Evolutionary conservation across 768 basidiomycete genomes (phyloP).

Genomic region (Russula sp.): DNA sequence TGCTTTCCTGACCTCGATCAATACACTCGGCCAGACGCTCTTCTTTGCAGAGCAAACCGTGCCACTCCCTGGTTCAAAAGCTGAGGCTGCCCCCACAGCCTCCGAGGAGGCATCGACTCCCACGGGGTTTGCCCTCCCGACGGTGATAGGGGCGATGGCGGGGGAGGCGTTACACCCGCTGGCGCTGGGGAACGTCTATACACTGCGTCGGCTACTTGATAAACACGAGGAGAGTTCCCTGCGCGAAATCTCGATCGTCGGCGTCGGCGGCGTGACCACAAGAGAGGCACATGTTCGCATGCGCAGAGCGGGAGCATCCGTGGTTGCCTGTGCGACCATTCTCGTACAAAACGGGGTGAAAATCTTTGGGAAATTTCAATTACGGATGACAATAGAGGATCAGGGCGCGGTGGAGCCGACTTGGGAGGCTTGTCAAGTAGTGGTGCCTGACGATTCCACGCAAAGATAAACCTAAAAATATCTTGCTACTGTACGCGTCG

Average conservation of each 20-base stretch:
- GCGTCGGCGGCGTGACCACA: conserved; percentile 78
- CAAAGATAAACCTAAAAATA: not conserved
- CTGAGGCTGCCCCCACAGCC: not conserved
- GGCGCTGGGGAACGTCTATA: conserved; percentile 73
- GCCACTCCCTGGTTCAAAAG: not conserved
- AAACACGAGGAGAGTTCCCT: conserved; percentile 44
- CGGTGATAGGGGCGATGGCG: conserved; percentile 66
- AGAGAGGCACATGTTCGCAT: conserved; percentile 61
- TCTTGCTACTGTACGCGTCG: too few species aligned
- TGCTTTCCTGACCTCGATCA: conserved; percentile 31
- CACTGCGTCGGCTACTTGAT: conserved; percentile 54
- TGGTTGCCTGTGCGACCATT: conserved; percentile 62
- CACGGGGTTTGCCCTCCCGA: conserved; percentile 56
- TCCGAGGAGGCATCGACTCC: conserved; percentile 1
- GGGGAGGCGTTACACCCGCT: conserved; percentile 74
- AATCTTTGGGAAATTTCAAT: conserved; percentile 38
- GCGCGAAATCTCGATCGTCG: conserved; percentile 57
- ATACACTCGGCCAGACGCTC: conserved; percentile 29
- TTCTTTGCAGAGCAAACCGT: conserved; percentile 22
- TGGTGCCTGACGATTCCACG: conserved; percentile 7
- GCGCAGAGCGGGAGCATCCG: conserved; percentile 68
- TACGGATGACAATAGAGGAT: conserved; percentile 35
- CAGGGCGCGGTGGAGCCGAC: conserved; percentile 32
- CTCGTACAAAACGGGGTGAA: conserved; percentile 44
- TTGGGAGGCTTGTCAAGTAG: conserved; percentile 59